Conservation (phyloP, 2,329 filamentous ascomycete genomes). For the Aspergillus fumigatus region DNA sequence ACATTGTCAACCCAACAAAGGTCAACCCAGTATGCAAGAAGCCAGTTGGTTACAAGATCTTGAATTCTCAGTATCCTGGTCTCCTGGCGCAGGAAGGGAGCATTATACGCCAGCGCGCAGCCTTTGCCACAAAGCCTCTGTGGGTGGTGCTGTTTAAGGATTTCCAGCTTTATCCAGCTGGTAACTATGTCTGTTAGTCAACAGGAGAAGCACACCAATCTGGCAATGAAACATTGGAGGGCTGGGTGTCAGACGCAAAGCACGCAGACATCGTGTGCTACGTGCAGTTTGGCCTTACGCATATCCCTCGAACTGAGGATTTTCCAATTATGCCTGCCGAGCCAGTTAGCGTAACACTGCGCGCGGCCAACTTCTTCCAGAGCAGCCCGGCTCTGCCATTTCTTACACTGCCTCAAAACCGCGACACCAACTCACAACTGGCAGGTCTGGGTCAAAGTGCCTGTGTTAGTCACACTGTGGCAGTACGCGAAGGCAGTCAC, state of each 20-base stretch:
- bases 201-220: conserved; percentile 34
- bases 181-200: conserved; percentile 59
- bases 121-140: conserved; percentile 55
- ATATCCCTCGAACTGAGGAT: conserved; percentile 48
- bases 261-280: conserved; percentile 55
- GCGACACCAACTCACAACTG: no score
- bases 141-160: conserved; percentile 56
- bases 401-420: no score
- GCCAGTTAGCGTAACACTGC: conserved; percentile 53
- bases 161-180: conserved; percentile 57
- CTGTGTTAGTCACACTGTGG: no score
- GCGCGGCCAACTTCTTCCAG: conserved; percentile 57
- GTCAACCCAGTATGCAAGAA: conserved; percentile 30
- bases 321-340: conserved; percentile 59
- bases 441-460: no score
- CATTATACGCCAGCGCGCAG: conserved; percentile 54
- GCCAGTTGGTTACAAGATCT: conserved; percentile 31
- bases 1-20: no score
- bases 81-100: conserved; percentile 49
- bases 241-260: conserved; percentile 39
- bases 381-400: conserved; percentile 50
- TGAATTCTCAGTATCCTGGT: conserved; percentile 25
- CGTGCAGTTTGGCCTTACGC: conserved; percentile 56
- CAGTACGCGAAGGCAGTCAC: no score
- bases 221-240: conserved; percentile 42